Evolutionary conservation across 441 rosid species (phyloP), one percentile per base, ranked within the genome.

Genomic region (Gossypium gossypioides): DNA sequence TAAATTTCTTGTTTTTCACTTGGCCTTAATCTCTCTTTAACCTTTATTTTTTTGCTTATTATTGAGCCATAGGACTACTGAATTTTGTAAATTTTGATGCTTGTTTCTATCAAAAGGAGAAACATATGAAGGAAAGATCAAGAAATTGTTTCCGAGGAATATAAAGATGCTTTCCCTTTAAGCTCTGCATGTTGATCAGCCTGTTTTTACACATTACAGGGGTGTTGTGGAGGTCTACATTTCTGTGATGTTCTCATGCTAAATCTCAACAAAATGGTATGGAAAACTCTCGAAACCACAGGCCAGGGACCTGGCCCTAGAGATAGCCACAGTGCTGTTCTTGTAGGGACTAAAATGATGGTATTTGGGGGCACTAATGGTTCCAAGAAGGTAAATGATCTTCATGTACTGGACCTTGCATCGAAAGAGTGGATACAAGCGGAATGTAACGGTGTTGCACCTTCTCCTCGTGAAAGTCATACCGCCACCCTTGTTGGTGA

Each of bases 291-390:
- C 0, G 83, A 68, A 5, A 87, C 91, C 37, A 78, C 83, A 0
- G 96, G 96, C 21, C 80, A 78, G 71, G 87, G 87, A 3, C 96
- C 96, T 16, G 96, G 93, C 2, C 88, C 90, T 0, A 80, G 93
- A 66, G 96, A 90, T 72, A 90, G 96, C 80, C 96, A 90, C 72
- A 88, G 88, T 66, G 87, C 89, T 46, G 86, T 87, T 72, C 83
- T 90, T n/a, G 82, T 88, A 6, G 85, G 88, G 42, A 71, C 71
- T 29, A 82, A 63, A 76, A 90, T 90, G 93, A 74, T 88, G 1
- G 86, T 90, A 5, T 90, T 88, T 48, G 96, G 96, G 9, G 91
- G 96, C 19, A 90, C 92, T 0, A 87, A 90, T 76, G 93, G 93
- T 72, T 81, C 81, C 6, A 86, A 79, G 83, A 90, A 90, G 74